These are phyloP conservation scores for Xylariaceae sp. DNA, from an alignment of 2,329 filamentous ascomycete species.

Conservation along the genomic window DNA sequence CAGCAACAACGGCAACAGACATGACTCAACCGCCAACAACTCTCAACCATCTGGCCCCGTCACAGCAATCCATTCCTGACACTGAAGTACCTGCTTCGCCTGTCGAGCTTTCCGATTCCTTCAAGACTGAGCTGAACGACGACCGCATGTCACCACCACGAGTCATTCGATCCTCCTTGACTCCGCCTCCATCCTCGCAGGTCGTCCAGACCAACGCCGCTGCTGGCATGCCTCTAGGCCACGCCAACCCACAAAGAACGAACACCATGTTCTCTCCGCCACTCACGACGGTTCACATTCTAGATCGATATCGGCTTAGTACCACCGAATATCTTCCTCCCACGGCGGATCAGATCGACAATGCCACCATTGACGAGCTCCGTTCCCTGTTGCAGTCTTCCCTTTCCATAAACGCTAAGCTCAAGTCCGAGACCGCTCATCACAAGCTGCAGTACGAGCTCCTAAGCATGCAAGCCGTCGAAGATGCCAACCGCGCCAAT, in stretches of 20 bases:
- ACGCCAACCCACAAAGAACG: slow-evolving; percentile 53
- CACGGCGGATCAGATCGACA: slow-evolving; percentile 56
- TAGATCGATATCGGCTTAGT: slow-evolving; percentile 20
- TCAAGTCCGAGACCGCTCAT: slow-evolving; percentile 85
- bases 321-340: slow-evolving; percentile 54
- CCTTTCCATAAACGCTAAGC: slow-evolving; percentile 62
- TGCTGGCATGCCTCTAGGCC: slow-evolving; percentile 40
- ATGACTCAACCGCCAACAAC: slow-evolving; percentile 9
- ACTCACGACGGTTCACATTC: slow-evolving; percentile 47
- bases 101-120: slow-evolving; percentile 55
- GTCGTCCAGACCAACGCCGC: slow-evolving; percentile 44
- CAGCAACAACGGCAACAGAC: slow-evolving; percentile 1
- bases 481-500: slow-evolving; percentile 83
- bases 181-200: slow-evolving; percentile 64
- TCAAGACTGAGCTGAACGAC: slow-evolving; percentile 59
- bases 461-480: slow-evolving; percentile 81
- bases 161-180: slow-evolving; percentile 64
- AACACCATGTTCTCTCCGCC: slow-evolving; percentile 60
- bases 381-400: slow-evolving; percentile 61
- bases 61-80: slow-evolving; percentile 62
- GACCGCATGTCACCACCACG: slow-evolving; percentile 50
- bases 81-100: slow-evolving; percentile 64
- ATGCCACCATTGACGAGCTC: slow-evolving; percentile 62
- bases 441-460: slow-evolving; percentile 90
- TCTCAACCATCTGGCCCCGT: slow-evolving; percentile 42